A percentile compares a stretch with the other conserved stretches of the same genome.
phyloP scores from a whole-genome alignment of 2,329 filamentous ascomycete genomes.

The Fusarium aywerte region DNA sequence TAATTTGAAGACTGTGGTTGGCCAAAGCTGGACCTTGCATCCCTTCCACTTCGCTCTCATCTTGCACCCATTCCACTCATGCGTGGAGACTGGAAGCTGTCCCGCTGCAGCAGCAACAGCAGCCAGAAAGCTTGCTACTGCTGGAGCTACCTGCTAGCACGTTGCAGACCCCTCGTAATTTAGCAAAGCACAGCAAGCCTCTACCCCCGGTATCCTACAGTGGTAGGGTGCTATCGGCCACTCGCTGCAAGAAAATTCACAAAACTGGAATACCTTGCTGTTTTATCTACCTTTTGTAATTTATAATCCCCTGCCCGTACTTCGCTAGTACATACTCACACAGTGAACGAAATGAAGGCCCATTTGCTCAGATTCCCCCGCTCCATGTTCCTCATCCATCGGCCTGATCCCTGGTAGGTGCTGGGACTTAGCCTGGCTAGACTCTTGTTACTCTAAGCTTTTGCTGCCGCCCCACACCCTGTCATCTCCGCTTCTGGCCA shows the following conservation, averaged over 20 bases:
- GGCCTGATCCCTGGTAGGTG: slow-evolving; percentile 29
- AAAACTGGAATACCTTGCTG: slow-evolving; percentile 15
- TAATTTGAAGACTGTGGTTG: slow-evolving; percentile 39
- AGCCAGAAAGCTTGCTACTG: slow-evolving; percentile 26
- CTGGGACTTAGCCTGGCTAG: slow-evolving; percentile 23
- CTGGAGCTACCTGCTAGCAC: slow-evolving; percentile 23
- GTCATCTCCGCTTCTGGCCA: slow-evolving; percentile 38
- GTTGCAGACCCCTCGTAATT: slow-evolving; percentile 21
- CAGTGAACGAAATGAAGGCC: slow-evolving; percentile 26
- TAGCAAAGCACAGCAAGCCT: slow-evolving; percentile 17
- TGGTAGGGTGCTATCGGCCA: neutral
- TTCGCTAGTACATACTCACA: slow-evolving; percentile 7
- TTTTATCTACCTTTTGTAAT: slow-evolving; percentile 7
- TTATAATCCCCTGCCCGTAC: slow-evolving; percentile 21
- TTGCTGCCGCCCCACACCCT: slow-evolving; percentile 35
- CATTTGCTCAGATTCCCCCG: slow-evolving; percentile 28
- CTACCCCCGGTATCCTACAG: slow-evolving; percentile 2
- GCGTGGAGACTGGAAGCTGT: slow-evolving; percentile 32
- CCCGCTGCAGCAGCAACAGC: slow-evolving; percentile 24
- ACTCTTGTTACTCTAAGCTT: slow-evolving; percentile 31
- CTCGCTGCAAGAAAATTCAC: neutral
- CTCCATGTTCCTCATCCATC: slow-evolving; percentile 38
- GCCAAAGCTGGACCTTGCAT: slow-evolving; percentile 37
- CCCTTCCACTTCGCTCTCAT: slow-evolving; percentile 35
- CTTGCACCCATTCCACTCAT: slow-evolving; percentile 42